Conservation (phyloP, 1,139 yeast species). For the Diutina siamensis region DNA sequence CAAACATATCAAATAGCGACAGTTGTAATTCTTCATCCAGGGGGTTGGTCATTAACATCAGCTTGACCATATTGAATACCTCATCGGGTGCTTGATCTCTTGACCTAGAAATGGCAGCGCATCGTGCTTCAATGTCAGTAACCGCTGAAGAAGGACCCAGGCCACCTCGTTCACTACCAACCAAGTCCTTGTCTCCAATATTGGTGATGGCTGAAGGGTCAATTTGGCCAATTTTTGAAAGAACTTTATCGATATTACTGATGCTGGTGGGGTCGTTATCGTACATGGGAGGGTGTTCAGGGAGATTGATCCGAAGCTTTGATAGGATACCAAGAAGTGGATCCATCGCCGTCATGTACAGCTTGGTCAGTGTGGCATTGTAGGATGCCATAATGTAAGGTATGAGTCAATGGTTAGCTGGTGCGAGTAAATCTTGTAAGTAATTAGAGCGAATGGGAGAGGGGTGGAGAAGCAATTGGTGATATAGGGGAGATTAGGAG, state of each 20-base stretch:
- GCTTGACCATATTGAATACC: conserved; percentile 4
- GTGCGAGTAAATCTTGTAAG: too few species aligned
- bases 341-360: conserved; percentile 71
- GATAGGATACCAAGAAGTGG: conserved; percentile 41
- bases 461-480: too few species aligned
- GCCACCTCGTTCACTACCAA: too few species aligned
- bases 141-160: not conserved
- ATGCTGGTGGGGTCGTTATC: conserved; percentile 22
- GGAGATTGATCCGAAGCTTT: conserved; percentile 15
- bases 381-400: conserved; percentile 2
- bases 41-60: conserved; percentile 12
- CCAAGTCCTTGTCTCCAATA: conserved; percentile 9
- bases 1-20: conserved; percentile 62
- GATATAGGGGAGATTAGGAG: too few species aligned
- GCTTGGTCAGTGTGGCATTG: conserved; percentile 40
- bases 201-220: conserved; percentile 9
- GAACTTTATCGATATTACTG: conserved; percentile 16
- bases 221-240: conserved; percentile 21
- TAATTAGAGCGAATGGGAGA: too few species aligned
- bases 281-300: conserved; percentile 19
- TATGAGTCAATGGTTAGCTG: too few species aligned
- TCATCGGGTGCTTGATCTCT: conserved; percentile 6
- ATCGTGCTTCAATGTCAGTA: conserved; percentile 5
- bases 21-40: conserved; percentile 58
- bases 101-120: conserved; percentile 10